Evolutionary conservation across 768 basidiomycete genomes (phyloP).

Genomic region (Leucocoprinus sp.): DNA sequence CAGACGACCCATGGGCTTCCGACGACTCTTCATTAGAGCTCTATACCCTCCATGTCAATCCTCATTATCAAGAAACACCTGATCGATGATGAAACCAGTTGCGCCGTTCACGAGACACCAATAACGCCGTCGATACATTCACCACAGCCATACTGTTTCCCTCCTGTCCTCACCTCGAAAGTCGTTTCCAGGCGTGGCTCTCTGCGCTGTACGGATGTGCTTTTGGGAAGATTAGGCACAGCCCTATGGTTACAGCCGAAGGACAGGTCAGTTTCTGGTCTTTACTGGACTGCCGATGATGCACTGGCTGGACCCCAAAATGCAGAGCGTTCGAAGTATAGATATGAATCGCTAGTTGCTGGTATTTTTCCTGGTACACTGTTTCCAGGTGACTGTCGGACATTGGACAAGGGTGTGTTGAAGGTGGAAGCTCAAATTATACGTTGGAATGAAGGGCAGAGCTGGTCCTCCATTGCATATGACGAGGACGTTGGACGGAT

Average conservation of each 20-base stretch:
- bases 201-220: slow-evolving; percentile 45
- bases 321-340: slow-evolving; percentile 1
- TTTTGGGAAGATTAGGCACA: slow-evolving; percentile 47
- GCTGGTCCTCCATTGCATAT: slow-evolving; percentile 5
- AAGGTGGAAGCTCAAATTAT: slow-evolving; percentile 14
- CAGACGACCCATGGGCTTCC: slow-evolving; percentile 52
- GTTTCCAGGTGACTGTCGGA: neutral
- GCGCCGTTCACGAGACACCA: neutral
- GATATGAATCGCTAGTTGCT: slow-evolving; percentile 35
- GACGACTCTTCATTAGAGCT: slow-evolving; percentile 41
- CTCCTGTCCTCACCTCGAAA: slow-evolving; percentile 32
- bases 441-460: slow-evolving; percentile 1
- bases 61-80: slow-evolving; percentile 12
- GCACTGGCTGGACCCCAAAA: slow-evolving; percentile 8
- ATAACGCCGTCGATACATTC: slow-evolving; percentile 2
- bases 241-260: slow-evolving; percentile 58
- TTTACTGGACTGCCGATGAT: slow-evolving; percentile 19
- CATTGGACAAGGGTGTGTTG: neutral
- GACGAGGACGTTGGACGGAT: slow-evolving; percentile 6
- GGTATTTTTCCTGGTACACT: slow-evolving; percentile 45
- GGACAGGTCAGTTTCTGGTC: slow-evolving; percentile 32
- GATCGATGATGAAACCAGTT: neutral
- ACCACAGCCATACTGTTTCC: slow-evolving; percentile 33
- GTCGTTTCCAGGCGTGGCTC: slow-evolving; percentile 39
- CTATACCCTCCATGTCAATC: slow-evolving; percentile 38